phyloP scores from a whole-genome alignment of 2,329 filamentous ascomycete genomes.

The Aspergillus sp. region DNA sequence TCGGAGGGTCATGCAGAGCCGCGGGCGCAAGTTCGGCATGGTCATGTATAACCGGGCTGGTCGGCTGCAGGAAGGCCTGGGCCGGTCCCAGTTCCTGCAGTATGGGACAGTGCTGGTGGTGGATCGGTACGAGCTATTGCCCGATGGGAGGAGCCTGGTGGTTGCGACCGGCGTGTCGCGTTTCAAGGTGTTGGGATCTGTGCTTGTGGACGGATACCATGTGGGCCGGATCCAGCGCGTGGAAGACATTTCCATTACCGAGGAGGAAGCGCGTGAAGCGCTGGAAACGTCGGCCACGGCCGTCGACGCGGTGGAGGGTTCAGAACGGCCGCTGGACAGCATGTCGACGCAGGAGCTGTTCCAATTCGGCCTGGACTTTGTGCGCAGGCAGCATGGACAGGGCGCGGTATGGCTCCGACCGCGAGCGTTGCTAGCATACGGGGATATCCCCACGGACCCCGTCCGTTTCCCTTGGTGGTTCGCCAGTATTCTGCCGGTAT shows the following conservation, averaged over 20 bases:
- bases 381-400: slow-evolving; percentile 64
- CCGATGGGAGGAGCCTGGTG: slow-evolving; percentile 77
- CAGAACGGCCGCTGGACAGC: slow-evolving; percentile 32
- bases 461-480: slow-evolving; percentile 87
- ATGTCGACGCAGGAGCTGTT: slow-evolving; percentile 72
- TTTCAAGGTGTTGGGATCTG: slow-evolving; percentile 65
- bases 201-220: slow-evolving; percentile 71
- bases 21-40: slow-evolving; percentile 79
- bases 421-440: slow-evolving; percentile 70
- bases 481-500: slow-evolving; percentile 73
- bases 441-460: slow-evolving; percentile 72
- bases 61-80: slow-evolving; percentile 53
- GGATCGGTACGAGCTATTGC: slow-evolving; percentile 67
- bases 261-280: slow-evolving; percentile 75
- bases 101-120: slow-evolving; percentile 79
- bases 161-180: slow-evolving; percentile 74
- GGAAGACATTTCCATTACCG: slow-evolving; percentile 75
- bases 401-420: slow-evolving; percentile 74
- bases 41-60: slow-evolving; percentile 64
- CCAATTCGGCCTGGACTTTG: slow-evolving; percentile 63
- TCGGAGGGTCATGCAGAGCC: slow-evolving; percentile 66
- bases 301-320: slow-evolving; percentile 18
- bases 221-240: slow-evolving; percentile 73
- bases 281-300: slow-evolving; percentile 53
- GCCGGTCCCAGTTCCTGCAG: slow-evolving; percentile 59